phyloP scores from a whole-genome alignment of 768 basidiomycete species.

The Pleurotus tuoliensis region DNA sequence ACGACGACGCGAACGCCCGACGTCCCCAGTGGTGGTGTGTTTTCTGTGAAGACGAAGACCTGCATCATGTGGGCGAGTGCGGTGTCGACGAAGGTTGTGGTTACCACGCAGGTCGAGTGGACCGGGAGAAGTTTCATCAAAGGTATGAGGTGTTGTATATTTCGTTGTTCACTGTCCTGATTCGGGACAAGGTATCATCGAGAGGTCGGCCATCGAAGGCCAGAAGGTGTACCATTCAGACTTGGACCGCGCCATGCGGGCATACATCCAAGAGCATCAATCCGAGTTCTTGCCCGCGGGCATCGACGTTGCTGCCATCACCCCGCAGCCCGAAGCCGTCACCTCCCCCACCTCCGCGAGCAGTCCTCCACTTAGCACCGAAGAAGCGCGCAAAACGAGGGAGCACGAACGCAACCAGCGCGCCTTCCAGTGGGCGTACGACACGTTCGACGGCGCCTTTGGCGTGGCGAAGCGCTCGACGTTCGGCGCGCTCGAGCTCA shows the following conservation, averaged over 20 bases:
- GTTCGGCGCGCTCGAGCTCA: constrained; percentile 69
- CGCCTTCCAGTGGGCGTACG: constrained; percentile 84
- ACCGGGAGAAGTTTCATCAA: constrained; percentile 96
- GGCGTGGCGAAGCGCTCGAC: constrained; percentile 70
- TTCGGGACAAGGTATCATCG: constrained; percentile 73
- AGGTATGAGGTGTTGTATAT: constrained; percentile 41
- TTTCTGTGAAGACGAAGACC: constrained; percentile 90
- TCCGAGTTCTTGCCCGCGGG: constrained; percentile 88
- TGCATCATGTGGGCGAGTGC: constrained; percentile 93
- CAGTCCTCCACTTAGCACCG: constrained; percentile 18
- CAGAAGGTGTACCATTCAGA: constrained; percentile 85
- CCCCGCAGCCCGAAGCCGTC: constrained; percentile 27
- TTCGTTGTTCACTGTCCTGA: background rate
- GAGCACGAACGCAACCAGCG: constrained; percentile 69
- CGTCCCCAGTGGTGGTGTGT: constrained; percentile 90
- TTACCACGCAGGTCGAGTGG: constrained; percentile 94
- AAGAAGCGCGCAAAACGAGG: constrained; percentile 48
- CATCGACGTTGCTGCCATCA: constrained; percentile 55
- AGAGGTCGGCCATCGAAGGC: constrained; percentile 86
- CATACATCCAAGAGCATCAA: constrained; percentile 86
- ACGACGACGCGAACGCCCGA: constrained; percentile 94
- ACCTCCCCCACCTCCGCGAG: constrained; percentile 10
- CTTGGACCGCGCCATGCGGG: constrained; percentile 79
- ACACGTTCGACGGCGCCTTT: constrained; percentile 76
- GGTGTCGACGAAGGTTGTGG: constrained; percentile 71